These are phyloP conservation scores for Populus trichocarpa DNA, from an alignment of 441 rosid species.

Conservation along the genomic window DNA sequence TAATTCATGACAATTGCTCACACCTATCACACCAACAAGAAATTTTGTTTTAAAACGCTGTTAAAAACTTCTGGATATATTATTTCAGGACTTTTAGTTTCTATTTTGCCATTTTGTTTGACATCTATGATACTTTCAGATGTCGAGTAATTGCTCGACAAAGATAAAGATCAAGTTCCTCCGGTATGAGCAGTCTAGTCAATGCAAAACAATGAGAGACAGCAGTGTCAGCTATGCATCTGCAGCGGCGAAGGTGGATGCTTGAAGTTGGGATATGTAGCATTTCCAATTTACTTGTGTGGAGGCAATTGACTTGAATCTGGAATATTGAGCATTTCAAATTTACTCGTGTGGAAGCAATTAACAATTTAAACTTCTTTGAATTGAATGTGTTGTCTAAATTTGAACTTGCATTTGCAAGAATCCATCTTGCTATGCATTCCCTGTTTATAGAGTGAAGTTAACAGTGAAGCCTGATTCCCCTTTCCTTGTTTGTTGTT, in stretches of 20 bases:
- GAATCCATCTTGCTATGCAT: not conserved
- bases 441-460: not conserved
- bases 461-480: not conserved
- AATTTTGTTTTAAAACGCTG: too few relatives aligned
- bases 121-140: conserved; percentile 40
- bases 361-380: conserved; percentile 7
- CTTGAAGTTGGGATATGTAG: conserved; percentile 29
- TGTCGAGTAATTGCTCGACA: conserved; percentile 53
- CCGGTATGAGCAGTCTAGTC: conserved; percentile 89
- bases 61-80: not conserved
- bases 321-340: conserved; percentile 10
- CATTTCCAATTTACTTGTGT: conserved; percentile 5
- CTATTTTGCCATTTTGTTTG: too few relatives aligned
- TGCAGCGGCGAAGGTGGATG: conserved; percentile 78
- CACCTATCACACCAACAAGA: not conserved
- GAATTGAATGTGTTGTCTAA: conserved; percentile 10
- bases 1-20: not conserved
- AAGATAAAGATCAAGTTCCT: conserved; percentile 84
- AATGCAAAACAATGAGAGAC: conserved; percentile 77
- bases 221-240: conserved; percentile 98
- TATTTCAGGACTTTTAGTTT: not conserved
- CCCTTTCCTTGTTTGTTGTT: not conserved
- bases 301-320: conserved; percentile 25
- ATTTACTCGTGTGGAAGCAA: not conserved
- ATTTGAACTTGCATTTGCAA: conserved; percentile 10